Evolutionary conservation across 2,329 filamentous ascomycete species (phyloP), one percentile per base, ranked within the genome.

Genomic region (Alternaria ethzedia): DNA sequence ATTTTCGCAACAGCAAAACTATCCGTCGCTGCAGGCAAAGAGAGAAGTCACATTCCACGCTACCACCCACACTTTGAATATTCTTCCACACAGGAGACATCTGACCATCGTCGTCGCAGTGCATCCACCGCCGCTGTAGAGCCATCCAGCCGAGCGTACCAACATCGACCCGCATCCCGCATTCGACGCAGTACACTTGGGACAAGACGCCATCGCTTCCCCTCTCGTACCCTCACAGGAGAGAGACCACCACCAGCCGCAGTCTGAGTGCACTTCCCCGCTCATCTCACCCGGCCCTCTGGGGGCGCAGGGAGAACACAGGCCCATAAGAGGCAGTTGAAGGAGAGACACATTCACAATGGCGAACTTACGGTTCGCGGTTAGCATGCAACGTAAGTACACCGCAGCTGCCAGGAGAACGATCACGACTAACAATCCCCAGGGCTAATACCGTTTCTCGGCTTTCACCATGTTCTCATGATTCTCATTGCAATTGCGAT

Each of bases 401-500:
- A 49, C 46, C 57, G 26, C 44, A 11, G 25, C 13, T 23, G 4
- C 47, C 20, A 11, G 43, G 28, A 25, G 60, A 67, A 58, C 55
- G 70, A 73, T 68, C 63, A 55, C 67, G 56, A 60, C 73, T 77
- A 59, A 79, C 70, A 59, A 8, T 23, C 28, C 45, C 55, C 59
- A 87, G 85, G 86, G 74, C 82, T 89, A 74, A 82, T 89, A 79
- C 86, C 87, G 63, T 84, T 88, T 78, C 82, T 90, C 69, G 88
- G 88, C 66, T 90, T 89, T 88, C 88, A 90, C 77, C 88, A 99
- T 88, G 91, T 98, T 70, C 88, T 99, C 80, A 99, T 99, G 96
- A 93, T 99, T 74, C 84, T 99, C 70, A 97, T 99, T 77, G 94
- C 92, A 59, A 85, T 97, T 63, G 89, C 94, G 49, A 97, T 99